Evolutionary conservation across 305 asterid species (phyloP).

Genomic region (Fraxinus greggii): DNA sequence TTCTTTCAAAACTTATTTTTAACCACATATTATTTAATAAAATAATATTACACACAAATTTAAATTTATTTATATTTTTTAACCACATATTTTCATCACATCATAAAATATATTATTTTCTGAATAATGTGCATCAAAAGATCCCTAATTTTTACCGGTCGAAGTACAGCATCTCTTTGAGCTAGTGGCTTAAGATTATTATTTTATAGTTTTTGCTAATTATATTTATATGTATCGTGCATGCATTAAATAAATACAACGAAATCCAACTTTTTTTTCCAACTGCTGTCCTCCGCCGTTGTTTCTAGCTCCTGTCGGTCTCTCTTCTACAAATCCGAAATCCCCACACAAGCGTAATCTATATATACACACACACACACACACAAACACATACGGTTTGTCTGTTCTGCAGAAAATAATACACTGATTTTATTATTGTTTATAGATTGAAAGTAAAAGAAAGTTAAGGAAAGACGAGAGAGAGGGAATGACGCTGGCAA

Average conservation of each 20-base stretch:
- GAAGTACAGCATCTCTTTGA: not conserved
- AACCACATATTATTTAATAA: too few relatives aligned
- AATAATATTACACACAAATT: too few relatives aligned
- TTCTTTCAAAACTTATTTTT: too few relatives aligned
- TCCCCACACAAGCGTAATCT: not conserved
- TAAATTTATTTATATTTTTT: too few relatives aligned
- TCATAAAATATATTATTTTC: too few relatives aligned
- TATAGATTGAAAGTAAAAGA: not conserved
- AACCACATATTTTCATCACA: too few relatives aligned
- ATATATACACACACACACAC: not conserved
- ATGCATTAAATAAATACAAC: not conserved
- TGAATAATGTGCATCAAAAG: too few relatives aligned
- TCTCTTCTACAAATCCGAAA: not conserved
- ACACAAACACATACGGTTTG: not conserved
- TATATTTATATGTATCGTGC: not conserved
- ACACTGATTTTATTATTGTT: not conserved
- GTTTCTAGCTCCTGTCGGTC: not conserved
- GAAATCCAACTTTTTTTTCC: not conserved
- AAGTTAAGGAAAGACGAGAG: not conserved
- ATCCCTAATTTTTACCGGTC: not conserved
- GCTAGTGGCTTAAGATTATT: not conserved
- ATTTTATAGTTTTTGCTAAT: too few relatives aligned
- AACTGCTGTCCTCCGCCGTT: not conserved
- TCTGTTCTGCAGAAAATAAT: not conserved
- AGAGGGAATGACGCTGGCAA: slow-evolving; percentile 35